These are phyloP conservation scores for Yamadazyma paraphyllophila DNA, from an alignment of 805 yeast genomes.

Conservation along the genomic window DNA sequence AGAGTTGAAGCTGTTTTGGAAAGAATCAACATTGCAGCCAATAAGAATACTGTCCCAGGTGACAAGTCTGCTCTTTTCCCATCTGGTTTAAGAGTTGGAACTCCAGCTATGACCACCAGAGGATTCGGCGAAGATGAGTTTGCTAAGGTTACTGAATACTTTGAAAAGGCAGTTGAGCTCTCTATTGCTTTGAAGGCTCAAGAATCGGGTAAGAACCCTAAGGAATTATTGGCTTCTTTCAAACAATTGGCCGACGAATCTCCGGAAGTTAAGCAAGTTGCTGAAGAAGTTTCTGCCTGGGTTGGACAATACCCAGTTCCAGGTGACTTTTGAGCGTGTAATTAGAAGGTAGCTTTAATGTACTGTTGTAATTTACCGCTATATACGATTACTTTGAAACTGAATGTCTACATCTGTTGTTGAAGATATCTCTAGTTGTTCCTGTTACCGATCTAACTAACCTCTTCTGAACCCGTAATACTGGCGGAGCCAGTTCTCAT, in stretches of 20 bases:
- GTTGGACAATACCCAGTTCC: constrained; percentile 82
- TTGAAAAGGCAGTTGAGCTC: constrained; percentile 74
- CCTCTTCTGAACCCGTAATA: too few species aligned
- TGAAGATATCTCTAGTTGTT: too few species aligned
- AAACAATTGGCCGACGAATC: constrained; percentile 66
- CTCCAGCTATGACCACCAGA: constrained; percentile 98
- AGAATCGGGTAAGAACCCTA: constrained; percentile 57
- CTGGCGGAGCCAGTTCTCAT: too few species aligned
- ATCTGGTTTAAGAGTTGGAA: constrained; percentile 95
- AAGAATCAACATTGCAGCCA: constrained; percentile 89
- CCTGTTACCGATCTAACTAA: too few species aligned
- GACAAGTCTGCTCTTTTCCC: constrained; percentile 96
- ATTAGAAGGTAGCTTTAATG: background rate
- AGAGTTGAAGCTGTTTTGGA: constrained; percentile 95
- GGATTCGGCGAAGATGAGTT: constrained; percentile 91
- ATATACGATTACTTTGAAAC: too few species aligned
- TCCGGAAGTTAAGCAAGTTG: constrained; percentile 49
- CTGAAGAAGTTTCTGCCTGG: constrained; percentile 69
- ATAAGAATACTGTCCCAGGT: constrained; percentile 98
- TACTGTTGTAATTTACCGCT: too few species aligned
- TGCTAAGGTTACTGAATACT: constrained; percentile 71
- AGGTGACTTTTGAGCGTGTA: constrained; percentile 51
- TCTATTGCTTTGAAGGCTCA: constrained; percentile 63
- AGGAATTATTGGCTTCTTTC: constrained; percentile 63
- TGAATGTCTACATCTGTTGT: too few species aligned